Evolutionary conservation across 768 basidiomycete species (phyloP), one percentile per base, ranked within the genome.

Genomic region (Xanthoconium stramineum): DNA sequence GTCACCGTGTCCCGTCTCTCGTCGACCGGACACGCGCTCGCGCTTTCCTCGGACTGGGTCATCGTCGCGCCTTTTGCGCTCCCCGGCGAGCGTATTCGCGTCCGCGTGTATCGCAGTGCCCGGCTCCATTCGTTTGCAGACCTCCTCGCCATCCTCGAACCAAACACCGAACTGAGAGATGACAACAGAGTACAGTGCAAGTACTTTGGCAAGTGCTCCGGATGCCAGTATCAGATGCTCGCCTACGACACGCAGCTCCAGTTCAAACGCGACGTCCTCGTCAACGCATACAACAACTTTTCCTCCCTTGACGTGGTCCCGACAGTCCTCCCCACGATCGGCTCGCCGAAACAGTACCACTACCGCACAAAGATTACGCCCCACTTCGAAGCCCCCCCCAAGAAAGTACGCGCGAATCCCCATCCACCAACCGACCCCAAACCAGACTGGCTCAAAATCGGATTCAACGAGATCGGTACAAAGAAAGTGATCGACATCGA

Each of bases 341-440:
- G 84, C n/a, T 94, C 91, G 0, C 97, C 96, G 0, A 76, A 91
- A 47, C 85, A 95, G 52, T 98, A 96, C 69, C 83, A 80, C 50
- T 99, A 99, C 69, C 84, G 96, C 33, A 99, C 97, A 2, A 99
- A 99, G 74, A 86, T 99, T 51, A 98, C 97, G 0, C 97, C 97
- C 0, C 97, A 99, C 69, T 98, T 98, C 58, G 91, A 94, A 24
- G 81, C 85, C 0, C 86, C 93, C 0, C 80, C 83, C 1, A 83
- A 78, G 52, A 74, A 68, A 47, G 65, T 69, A 38, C 61, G 65
- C n/a, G 50, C 14, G 1, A 49, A 54, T 13, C 47, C 49, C 11
- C 10, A 24, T 3, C 13, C 36, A 5, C 14, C 56, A 10, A 7
- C 33, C 24, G 10, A 48, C n/a, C 50, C 57, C 14, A 79, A 77